phyloP scores from a whole-genome alignment of 164 flowering plant species.

The Brasenia schreberi region DNA sequence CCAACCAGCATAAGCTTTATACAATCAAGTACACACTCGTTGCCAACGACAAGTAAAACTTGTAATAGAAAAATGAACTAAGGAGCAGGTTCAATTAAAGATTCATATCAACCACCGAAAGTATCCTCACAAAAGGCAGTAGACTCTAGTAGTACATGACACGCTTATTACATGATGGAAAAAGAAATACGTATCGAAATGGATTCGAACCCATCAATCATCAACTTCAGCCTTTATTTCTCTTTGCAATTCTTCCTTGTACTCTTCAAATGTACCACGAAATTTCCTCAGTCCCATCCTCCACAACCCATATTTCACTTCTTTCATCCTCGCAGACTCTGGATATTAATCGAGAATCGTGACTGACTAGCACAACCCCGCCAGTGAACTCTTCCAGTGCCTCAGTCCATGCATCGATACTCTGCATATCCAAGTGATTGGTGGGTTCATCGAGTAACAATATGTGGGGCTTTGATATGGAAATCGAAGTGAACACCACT shows the following conservation, averaged over 20 bases:
- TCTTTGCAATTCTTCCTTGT: conserved; percentile 57
- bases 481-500: conserved; percentile 74
- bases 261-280: conserved; percentile 60
- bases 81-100: too few relatives aligned
- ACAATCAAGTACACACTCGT: too few relatives aligned
- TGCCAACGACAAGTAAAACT: too few relatives aligned
- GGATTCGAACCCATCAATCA: conserved; percentile 19
- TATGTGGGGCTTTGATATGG: conserved; percentile 77
- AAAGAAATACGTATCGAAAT: neutral
- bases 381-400: conserved; percentile 74
- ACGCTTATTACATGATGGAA: neutral
- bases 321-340: conserved; percentile 72
- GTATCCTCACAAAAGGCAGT: neutral
- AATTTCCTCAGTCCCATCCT: conserved; percentile 41
- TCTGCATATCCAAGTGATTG: conserved; percentile 72
- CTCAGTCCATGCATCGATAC: conserved; percentile 77
- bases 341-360: conserved; percentile 68
- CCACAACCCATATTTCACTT: conserved; percentile 70
- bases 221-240: conserved; percentile 72
- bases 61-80: too few relatives aligned
- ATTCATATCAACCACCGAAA: neutral
- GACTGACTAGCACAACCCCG: conserved; percentile 78
- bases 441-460: conserved; percentile 24
- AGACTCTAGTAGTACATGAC: neutral
- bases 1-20: too few relatives aligned